Conservation (phyloP, 2,329 filamentous ascomycete species). For the Phaeosphaeriaceae sp. region DNA sequence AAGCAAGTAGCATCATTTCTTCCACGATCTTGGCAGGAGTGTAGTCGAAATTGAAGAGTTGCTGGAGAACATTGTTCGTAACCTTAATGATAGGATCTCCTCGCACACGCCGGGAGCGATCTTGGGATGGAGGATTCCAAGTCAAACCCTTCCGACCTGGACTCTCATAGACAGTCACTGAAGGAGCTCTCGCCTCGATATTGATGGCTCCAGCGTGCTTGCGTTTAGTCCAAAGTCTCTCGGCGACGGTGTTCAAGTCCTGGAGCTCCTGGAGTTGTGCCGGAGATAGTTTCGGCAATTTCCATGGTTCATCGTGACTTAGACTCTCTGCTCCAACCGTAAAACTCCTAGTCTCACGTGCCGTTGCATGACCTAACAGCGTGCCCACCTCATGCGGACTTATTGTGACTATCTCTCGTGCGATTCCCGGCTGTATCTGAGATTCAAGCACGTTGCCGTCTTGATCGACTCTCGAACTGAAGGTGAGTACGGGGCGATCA, state of each 20-base stretch:
- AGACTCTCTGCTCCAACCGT: slow-evolving; percentile 37
- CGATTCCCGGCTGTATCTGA: slow-evolving; percentile 61
- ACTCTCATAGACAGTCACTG: slow-evolving; percentile 43
- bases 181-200: slow-evolving; percentile 33
- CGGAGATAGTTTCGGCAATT: slow-evolving; percentile 23
- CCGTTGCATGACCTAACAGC: slow-evolving; percentile 46
- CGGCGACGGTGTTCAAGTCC: slow-evolving; percentile 46
- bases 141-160: slow-evolving; percentile 40
- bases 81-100: slow-evolving; percentile 56
- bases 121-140: slow-evolving; percentile 52
- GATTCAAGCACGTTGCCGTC: slow-evolving; percentile 63
- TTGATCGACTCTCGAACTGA: slow-evolving; percentile 64
- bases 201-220: slow-evolving; percentile 48
- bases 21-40: slow-evolving; percentile 40
- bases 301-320: not conserved
- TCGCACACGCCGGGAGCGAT: slow-evolving; percentile 46
- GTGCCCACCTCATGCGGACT: slow-evolving; percentile 53
- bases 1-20: slow-evolving; percentile 64
- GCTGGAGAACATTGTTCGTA: slow-evolving; percentile 11
- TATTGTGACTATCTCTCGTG: slow-evolving; percentile 63
- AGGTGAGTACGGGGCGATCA: slow-evolving; percentile 66
- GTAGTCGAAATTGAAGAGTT: slow-evolving; percentile 20
- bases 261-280: slow-evolving; percentile 33
- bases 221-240: slow-evolving; percentile 41
- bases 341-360: slow-evolving; percentile 21